These are phyloP conservation scores for Capsicum chinense DNA, from an alignment of 257 asterid species.

Conservation along the genomic window DNA sequence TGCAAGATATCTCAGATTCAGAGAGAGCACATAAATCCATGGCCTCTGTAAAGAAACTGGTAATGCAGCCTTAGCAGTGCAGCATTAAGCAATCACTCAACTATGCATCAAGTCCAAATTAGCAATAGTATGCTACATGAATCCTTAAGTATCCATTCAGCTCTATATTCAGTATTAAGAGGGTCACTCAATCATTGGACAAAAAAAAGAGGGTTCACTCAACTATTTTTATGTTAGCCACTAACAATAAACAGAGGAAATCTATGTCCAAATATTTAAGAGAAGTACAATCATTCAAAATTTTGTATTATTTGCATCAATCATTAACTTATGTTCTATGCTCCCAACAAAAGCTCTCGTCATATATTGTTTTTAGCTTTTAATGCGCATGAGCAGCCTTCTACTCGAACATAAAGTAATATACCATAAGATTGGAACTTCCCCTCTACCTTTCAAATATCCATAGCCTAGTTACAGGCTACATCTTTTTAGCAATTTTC, in stretches of 20 bases:
- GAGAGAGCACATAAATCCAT: neutral
- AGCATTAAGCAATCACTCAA: slow-evolving; percentile 10
- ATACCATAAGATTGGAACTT: neutral
- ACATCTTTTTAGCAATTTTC: neutral
- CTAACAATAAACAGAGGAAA: slow-evolving; percentile 11
- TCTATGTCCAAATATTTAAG: neutral
- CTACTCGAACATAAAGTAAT: neutral
- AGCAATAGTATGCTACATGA: neutral
- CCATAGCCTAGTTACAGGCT: neutral
- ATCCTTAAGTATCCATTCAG: neutral
- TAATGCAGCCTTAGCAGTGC: neutral
- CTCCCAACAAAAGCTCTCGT: neutral
- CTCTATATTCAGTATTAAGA: neutral
- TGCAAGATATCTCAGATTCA: neutral
- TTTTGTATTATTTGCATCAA: neutral
- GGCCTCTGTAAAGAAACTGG: neutral
- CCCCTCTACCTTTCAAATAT: neutral
- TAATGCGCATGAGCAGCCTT: neutral
- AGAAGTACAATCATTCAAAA: neutral
- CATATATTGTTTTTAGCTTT: neutral
- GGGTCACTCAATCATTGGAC: too few species aligned
- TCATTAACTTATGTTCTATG: slow-evolving; percentile 3
- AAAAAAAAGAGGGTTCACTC: neutral
- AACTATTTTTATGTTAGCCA: neutral
- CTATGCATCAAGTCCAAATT: neutral